phyloP scores from a whole-genome alignment of 73 alveolate genomes.

The Paramecium bursaria region DNA sequence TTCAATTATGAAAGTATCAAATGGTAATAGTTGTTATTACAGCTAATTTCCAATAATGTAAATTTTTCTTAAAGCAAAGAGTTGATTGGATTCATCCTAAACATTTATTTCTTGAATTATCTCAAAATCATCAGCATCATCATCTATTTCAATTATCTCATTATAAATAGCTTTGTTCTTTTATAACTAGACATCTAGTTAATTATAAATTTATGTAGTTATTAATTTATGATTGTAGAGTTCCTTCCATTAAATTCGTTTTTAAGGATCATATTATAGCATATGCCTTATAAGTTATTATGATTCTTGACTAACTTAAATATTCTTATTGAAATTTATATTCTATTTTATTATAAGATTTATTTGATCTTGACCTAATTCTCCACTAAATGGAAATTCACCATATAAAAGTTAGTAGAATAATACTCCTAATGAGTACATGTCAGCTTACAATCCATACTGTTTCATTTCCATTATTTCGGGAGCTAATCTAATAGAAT shows the following conservation, averaged over 20 bases:
- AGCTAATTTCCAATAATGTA: no score
- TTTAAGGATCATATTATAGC: conserved; percentile 12
- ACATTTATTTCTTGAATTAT: no score
- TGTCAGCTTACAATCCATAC: conserved; percentile 39
- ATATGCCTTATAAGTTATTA: not conserved
- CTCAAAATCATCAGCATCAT: no score
- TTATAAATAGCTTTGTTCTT: no score
- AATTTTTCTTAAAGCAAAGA: no score
- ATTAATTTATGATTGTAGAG: no score
- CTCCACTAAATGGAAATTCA: conserved; percentile 16
- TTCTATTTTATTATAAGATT: not conserved
- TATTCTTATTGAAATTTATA: not conserved
- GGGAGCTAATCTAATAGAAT: not conserved
- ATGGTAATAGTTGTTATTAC: no score
- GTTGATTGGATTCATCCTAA: no score
- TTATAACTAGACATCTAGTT: no score
- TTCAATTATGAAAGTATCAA: no score
- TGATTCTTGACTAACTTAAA: not conserved
- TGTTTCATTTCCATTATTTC: conserved; percentile 21
- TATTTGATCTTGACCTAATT: conserved; percentile 26
- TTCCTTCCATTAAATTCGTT: not conserved
- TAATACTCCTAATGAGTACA: conserved; percentile 23
- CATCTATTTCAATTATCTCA: no score
- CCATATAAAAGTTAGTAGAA: conserved; percentile 27
- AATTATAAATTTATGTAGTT: no score